Evolutionary conservation across 2,329 filamentous ascomycete species (phyloP).

Genomic region (Coleophoma cylindrospora): DNA sequence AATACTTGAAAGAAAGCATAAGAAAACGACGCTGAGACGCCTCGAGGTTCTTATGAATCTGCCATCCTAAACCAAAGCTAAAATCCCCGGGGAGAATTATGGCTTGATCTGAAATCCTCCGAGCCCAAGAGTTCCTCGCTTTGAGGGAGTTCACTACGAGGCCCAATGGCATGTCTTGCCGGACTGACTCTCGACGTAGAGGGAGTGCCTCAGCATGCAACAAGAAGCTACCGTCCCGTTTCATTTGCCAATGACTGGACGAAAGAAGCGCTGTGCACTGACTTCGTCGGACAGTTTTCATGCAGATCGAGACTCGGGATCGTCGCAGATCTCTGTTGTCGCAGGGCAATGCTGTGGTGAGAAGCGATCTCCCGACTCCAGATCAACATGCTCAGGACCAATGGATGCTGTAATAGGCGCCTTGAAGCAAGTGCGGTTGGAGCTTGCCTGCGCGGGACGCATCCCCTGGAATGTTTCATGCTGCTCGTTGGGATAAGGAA

Average conservation of each 20-base stretch:
- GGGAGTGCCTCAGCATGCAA: constrained; percentile 9
- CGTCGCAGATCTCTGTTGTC: background rate
- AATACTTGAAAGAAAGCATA: background rate
- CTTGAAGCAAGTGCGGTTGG: constrained; percentile 6
- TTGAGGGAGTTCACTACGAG: constrained; percentile 10
- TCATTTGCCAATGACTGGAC: constrained; percentile 16
- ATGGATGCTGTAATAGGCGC: constrained; percentile 12
- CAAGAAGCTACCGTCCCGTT: constrained; percentile 5
- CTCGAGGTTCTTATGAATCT: background rate
- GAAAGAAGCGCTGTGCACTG: constrained; percentile 5
- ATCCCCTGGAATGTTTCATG: constrained; percentile 15
- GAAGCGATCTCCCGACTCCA: background rate
- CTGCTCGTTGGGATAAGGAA: constrained; percentile 1
- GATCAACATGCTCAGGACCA: constrained; percentile 4
- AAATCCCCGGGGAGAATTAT: background rate
- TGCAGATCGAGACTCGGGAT: background rate
- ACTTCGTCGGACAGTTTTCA: constrained; percentile 10
- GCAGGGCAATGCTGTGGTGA: background rate
- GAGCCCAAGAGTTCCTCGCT: too few species aligned
- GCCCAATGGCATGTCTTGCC: constrained; percentile 10
- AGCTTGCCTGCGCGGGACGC: constrained; percentile 6
- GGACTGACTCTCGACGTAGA: constrained; percentile 11
- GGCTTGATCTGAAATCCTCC: background rate
- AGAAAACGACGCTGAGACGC: background rate
- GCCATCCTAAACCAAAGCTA: background rate